These are phyloP conservation scores for Chlorella sorokiniana DNA, from an alignment of 139 green algal species.

Conservation along the genomic window DNA sequence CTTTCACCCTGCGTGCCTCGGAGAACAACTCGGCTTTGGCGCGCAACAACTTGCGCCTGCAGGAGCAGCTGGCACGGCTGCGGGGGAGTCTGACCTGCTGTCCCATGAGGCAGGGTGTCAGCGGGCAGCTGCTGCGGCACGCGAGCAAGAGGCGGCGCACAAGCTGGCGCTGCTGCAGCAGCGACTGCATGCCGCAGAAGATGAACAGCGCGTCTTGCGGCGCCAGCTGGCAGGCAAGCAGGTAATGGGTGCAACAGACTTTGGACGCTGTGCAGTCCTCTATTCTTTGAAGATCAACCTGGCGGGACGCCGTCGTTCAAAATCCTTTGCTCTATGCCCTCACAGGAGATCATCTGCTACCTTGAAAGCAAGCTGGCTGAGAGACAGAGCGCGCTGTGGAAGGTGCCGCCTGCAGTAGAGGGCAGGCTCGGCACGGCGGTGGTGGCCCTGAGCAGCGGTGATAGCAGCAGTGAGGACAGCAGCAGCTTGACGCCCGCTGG, in stretches of 20 bases:
- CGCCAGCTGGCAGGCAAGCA: slow-evolving; percentile 21
- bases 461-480: too few species aligned
- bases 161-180: slow-evolving; percentile 2
- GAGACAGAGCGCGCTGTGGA: neutral
- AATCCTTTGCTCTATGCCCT: neutral
- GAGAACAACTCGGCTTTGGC: slow-evolving; percentile 39
- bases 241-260: neutral
- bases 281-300: too few species aligned
- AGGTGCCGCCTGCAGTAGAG: neutral
- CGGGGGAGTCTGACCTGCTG: slow-evolving; percentile 18
- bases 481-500: too few species aligned
- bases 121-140: neutral
- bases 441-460: neutral
- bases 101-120: slow-evolving; percentile 13
- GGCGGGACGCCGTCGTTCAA: too few species aligned
- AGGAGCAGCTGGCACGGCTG: slow-evolving; percentile 28
- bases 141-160: neutral
- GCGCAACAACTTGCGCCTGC: slow-evolving; percentile 25
- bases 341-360: slow-evolving; percentile 24
- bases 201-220: slow-evolving; percentile 7
- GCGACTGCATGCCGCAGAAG: neutral
- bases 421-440: neutral
- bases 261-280: too few species aligned
- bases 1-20: neutral
- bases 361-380: slow-evolving; percentile 13